Evolutionary conservation across 176 grass and related monocot species (phyloP), one percentile per base, ranked within the genome.

Genomic region (sorghum (Sorghum bicolor)): DNA sequence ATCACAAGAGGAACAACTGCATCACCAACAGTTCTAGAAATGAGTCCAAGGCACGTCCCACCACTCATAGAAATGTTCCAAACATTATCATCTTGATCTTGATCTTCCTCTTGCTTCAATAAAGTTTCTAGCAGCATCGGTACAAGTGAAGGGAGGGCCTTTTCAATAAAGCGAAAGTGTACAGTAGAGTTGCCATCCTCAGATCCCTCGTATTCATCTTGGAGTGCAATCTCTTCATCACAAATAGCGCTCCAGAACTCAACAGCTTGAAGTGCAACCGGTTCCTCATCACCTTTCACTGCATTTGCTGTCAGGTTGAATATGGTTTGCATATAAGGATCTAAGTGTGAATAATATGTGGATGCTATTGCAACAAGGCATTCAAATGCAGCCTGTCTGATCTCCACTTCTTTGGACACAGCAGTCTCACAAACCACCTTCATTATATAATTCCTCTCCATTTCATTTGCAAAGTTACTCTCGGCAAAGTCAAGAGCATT

Each of bases 171-270:
- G 30, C 74, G 84, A 84, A 86, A 92, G 78, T 97, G 82, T 52
- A 85, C 75, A 86, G 86, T 79, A 74, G 90, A 90, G 37, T 78
- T 94, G 36, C 68, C 92, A 74, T 89, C 92, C 70, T 94, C 88
- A 81, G 85, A 75, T 85, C 84, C 88, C 67, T 80, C 92, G 19
- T 85, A 87, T 75, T 89, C 84, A 58, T 94, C 95, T 89, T 91
- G 88, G 2, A 92, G 82, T 36, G 80, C 88, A 90, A 97, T 94
- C 84, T 97, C 95, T 80, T 97, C 95, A 73, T 97, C 95, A 62
- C 92, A 94, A 74, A 97, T 90, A 63, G 95, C 85, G 39, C 95
- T 97, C 95, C 95, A 97, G 78, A 97, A 97, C 79, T 97, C 95
- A 72, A 97, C 74, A 73, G 92, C 92, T 81, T 97, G 90, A 62